Evolutionary conservation across 805 yeast species (phyloP), one percentile per base, ranked within the genome.

Genomic region (Komagataella ulmi): DNA sequence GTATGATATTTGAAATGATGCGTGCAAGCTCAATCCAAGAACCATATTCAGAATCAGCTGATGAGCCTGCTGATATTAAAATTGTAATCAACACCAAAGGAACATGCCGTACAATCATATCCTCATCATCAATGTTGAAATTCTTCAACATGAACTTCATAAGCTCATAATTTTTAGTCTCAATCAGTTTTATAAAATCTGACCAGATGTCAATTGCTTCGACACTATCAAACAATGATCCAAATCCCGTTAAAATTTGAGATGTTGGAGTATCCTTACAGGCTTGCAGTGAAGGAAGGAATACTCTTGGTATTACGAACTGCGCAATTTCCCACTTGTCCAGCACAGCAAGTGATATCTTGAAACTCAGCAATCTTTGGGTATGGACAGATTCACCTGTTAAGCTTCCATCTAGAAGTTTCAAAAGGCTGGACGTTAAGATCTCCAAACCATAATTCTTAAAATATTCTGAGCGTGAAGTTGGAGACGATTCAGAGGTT

Each of bases 311-410:
- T 0, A 89, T 80, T 1, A 91, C 69, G 12, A 76, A 63, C 8
- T 82, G 79, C 10, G 97, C 95, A 46, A 93, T 81, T 65, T 93
- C 99, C 98, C 98, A 93, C 55, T 88, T 79, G 61, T 93, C 98
- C 81, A 90, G 78, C 3, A 90, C 72, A 0, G 93, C 79, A 3
- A 83, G 68, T 1, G 88, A 74, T 5, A 91, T 81, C 49, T 74
- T 78, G 58, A 80, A 80, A 0, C 85, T 81, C 19, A 72, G 75
- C 1, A 78, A 67, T 24, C 68, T 69, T 52, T 65, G 73, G 14
- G 56, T 65, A 44, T 56, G 58, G 6, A 55, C 50, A 1, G 66
- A 54, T 4, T 54, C 56, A 1, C 60, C 53, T 19, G 57, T 47
- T 30, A 59, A 54, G 6, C 58, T 51, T 51, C 74, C 68, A 47